Conservation (phyloP, 1,284 basidiomycete species). For the Porogramme epimiltina region DNA sequence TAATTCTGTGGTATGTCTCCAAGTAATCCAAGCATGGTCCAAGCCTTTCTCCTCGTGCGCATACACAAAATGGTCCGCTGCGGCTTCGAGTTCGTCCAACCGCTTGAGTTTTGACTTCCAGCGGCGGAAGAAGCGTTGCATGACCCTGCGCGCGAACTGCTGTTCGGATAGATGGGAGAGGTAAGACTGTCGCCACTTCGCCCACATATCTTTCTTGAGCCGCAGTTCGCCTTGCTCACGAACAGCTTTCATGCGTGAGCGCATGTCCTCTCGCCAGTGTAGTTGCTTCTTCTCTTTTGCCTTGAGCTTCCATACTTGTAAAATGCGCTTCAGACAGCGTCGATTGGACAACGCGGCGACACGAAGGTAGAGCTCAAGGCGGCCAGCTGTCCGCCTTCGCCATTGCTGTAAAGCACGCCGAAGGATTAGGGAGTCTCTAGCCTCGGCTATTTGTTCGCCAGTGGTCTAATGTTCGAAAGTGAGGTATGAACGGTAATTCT, state of each 20-base stretch:
- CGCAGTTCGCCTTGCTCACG: conserved; percentile 53
- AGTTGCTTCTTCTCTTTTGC: conserved; percentile 52
- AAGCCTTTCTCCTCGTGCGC: conserved; percentile 38
- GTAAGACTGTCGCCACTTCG: conserved; percentile 60
- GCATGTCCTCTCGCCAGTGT: conserved; percentile 68
- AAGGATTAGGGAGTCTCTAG: conserved; percentile 60
- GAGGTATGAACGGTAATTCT: conserved; percentile 7
- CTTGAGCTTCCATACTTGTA: conserved; percentile 52
- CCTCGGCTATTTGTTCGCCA: conserved; percentile 58
- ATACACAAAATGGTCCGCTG: conserved; percentile 49
- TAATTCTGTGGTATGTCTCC: conserved; percentile 50
- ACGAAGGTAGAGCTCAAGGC: conserved; percentile 39
- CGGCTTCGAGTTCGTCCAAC: conserved; percentile 45
- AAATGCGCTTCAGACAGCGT: conserved; percentile 40
- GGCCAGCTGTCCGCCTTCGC: conserved; percentile 44
- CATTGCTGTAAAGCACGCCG: conserved; percentile 59
- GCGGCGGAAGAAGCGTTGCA: conserved; percentile 42
- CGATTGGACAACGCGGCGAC: conserved; percentile 44
- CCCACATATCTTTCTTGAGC: conserved; percentile 56
- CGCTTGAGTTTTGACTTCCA: conserved; percentile 52
- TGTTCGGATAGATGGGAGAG: conserved; percentile 50
- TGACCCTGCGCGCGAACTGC: conserved; percentile 46
- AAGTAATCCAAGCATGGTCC: conserved; percentile 51
- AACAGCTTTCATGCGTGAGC: conserved; percentile 61
- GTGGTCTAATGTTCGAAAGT: conserved; percentile 48